Evolutionary conservation across 1,284 basidiomycete genomes (phyloP).

Genomic region (Earliella scabrosa): DNA sequence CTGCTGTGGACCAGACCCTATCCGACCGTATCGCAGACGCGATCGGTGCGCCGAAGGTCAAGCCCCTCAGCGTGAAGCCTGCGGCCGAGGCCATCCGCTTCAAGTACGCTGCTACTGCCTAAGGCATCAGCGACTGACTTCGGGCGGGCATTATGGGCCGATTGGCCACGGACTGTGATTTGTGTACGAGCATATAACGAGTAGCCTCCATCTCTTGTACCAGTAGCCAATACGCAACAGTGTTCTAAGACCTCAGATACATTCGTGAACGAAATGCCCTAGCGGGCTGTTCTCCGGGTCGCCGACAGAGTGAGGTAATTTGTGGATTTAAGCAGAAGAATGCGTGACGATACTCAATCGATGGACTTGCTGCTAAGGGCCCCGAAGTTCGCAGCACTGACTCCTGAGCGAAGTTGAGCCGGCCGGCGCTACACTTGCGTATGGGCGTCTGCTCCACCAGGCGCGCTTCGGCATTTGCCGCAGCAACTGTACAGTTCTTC

Average conservation of each 20-base stretch:
- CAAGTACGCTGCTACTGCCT: constrained; percentile 32
- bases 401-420: no score
- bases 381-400: no score
- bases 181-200: neutral
- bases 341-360: no score
- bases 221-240: neutral
- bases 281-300: no score
- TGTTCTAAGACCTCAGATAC: no score
- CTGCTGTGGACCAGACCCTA: constrained; percentile 74
- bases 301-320: no score
- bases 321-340: no score
- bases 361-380: no score
- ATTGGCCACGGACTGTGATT: neutral
- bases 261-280: no score
- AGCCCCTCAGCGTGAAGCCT: constrained; percentile 67
- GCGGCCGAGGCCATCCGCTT: constrained; percentile 62
- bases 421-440: no score
- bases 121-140: neutral
- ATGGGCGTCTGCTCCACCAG: no score
- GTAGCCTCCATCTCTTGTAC: constrained; percentile 1
- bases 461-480: constrained; percentile 28
- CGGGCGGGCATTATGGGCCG: neutral
- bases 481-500: constrained; percentile 39
- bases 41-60: constrained; percentile 61
- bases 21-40: constrained; percentile 77